Base-by-base conservation (phyloP, 2,329 filamentous ascomycete genomes). In the Aphanoascus verrucosus region DNA sequence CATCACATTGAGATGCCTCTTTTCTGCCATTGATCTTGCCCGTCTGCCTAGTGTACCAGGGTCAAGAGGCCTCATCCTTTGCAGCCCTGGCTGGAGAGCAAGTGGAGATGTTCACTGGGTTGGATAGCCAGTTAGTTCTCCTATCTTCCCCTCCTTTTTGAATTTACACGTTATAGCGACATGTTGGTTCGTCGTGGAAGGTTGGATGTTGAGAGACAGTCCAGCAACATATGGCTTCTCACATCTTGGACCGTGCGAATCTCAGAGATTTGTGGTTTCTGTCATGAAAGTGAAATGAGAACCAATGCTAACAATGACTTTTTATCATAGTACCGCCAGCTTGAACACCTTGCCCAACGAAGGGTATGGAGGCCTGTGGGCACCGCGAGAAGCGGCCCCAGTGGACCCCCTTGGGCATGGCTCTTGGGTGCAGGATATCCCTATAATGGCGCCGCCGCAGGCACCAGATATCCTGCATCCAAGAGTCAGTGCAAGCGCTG, bases 221-320 rank as follows among this genome's bases (percentile, higher is more conserved):
- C 4, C 14, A 31, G 3, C 42, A 45, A 43, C 3, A 20, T 28
- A 28, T 28, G 23, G 23, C 23, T 28, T 28, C 23, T 28, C 7
- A 7, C 23, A 7, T 28, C 3, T 28, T 28, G 23, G 7, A 28
- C 7, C 7, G 23, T 28, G 23, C n/a, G 23, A 23, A 43, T 6
- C 5, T 12, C 19, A 23, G 17, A 19, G 5, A 3, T 19, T 17
- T 17, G 4, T 43, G 19, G 11, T 19, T 43, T 43, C 12, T 11
- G 17, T 15, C 46, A 41, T 9, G 14, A 45, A 38, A 15, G 8
- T 28, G 31, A 47, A 31, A 5, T 47, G 17, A 15, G 35, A 54
- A 19, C 2, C 35, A 43, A 49, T 47, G 38, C 52, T 54, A 43
- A 54, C 45, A 44, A 37, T 44, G 37, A 42, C 17, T 28, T 12